Percentiles rank a stretch among this genome's conserved stretches.
phyloP scores from a whole-genome alignment of 2,329 filamentous ascomycete species.

The Orbilia ellipsospora region DNA sequence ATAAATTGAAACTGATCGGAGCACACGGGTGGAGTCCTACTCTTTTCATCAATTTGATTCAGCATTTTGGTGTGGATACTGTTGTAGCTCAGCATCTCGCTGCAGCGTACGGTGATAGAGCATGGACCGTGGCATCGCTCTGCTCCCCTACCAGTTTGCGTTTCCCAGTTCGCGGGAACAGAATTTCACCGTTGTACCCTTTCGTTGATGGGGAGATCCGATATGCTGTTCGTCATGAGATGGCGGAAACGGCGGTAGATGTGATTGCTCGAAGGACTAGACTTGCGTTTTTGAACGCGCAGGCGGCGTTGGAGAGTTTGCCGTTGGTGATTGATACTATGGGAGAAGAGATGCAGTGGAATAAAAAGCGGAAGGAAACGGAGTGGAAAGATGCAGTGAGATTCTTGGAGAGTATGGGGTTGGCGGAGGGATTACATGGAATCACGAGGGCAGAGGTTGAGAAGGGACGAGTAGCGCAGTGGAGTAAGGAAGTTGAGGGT shows the following conservation, averaged over 20 bases:
- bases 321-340: constrained; percentile 90
- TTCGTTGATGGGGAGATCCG: constrained; percentile 92
- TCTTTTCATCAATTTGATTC: constrained; percentile 93
- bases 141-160: constrained; percentile 79
- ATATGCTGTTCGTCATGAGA: constrained; percentile 88
- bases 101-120: constrained; percentile 88
- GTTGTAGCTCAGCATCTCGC: constrained; percentile 90
- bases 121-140: constrained; percentile 87
- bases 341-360: constrained; percentile 84
- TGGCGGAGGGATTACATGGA: constrained; percentile 71
- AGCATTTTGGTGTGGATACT: constrained; percentile 91
- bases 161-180: constrained; percentile 84
- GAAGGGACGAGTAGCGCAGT: constrained; percentile 70
- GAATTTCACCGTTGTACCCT: constrained; percentile 83
- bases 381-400: constrained; percentile 81
- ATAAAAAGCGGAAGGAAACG: constrained; percentile 74
- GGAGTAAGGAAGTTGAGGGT: constrained; percentile 66
- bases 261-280: constrained; percentile 86
- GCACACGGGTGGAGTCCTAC: constrained; percentile 90
- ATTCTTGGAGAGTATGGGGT: constrained; percentile 74
- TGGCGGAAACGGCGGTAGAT: constrained; percentile 89
- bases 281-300: constrained; percentile 89
- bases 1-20: constrained; percentile 81
- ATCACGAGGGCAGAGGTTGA: constrained; percentile 72
- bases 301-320: constrained; percentile 86